Evolutionary conservation across 495 filamentous ascomycete species (phyloP).

Genomic region (Penicillium daleae): DNA sequence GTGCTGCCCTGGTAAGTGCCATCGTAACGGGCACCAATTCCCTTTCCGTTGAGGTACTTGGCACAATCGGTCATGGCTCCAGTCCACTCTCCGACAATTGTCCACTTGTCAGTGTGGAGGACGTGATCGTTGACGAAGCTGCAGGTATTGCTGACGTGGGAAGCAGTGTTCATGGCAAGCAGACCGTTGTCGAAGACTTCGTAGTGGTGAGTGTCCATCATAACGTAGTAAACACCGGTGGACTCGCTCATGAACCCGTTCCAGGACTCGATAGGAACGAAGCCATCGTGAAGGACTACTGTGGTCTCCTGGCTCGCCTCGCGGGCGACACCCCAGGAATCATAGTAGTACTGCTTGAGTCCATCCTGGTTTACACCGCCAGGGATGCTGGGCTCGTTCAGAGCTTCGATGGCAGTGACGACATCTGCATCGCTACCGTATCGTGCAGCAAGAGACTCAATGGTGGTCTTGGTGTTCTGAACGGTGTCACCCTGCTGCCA

Average conservation of each 20-base stretch:
- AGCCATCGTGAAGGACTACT: constrained; percentile 70
- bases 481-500: constrained; percentile 66
- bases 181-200: constrained; percentile 67
- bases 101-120: constrained; percentile 66
- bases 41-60: constrained; percentile 69
- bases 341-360: constrained; percentile 66
- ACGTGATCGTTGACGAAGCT: constrained; percentile 50
- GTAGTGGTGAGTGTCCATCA: constrained; percentile 72
- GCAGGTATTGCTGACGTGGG: constrained; percentile 59
- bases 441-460: constrained; percentile 59
- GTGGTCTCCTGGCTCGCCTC: constrained; percentile 54
- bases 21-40: constrained; percentile 71
- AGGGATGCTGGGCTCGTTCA: constrained; percentile 70
- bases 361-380: constrained; percentile 55
- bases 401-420: constrained; percentile 69
- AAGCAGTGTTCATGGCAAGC: constrained; percentile 49
- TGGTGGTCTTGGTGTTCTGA: constrained; percentile 57
- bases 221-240: constrained; percentile 59
- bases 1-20: constrained; percentile 55
- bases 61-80: constrained; percentile 77
- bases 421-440: constrained; percentile 66
- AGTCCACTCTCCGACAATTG: constrained; percentile 72
- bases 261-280: constrained; percentile 63
- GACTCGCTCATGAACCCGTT: constrained; percentile 69
- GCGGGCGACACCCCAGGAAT: constrained; percentile 60